Evolutionary conservation across 495 filamentous ascomycete species (phyloP).

Genomic region (Penicillium coprophilum): DNA sequence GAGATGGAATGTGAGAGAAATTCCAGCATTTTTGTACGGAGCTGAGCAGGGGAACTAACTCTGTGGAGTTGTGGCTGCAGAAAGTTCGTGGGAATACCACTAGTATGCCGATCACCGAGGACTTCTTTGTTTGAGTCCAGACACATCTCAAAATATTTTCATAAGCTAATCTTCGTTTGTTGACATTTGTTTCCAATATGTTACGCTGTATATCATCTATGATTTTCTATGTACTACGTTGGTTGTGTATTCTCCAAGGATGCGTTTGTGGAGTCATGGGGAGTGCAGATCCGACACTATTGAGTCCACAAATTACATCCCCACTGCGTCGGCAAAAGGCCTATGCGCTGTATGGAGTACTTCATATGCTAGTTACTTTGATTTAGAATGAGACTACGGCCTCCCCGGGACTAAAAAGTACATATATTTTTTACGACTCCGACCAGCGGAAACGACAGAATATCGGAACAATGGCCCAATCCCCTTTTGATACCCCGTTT

Average conservation of each 20-base stretch:
- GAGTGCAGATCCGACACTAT: constrained; percentile 4
- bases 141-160: too few species aligned
- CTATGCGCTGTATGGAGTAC: not conserved
- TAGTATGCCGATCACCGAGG: constrained; percentile 11
- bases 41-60: constrained; percentile 9
- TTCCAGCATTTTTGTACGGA: not conserved
- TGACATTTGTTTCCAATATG: too few species aligned
- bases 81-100: constrained; percentile 2
- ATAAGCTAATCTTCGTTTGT: too few species aligned
- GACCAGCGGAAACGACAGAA: not conserved
- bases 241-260: not conserved
- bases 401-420: not conserved
- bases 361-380: not conserved
- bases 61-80: constrained; percentile 13
- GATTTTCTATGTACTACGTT: too few species aligned
- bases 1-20: not conserved
- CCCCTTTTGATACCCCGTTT: constrained; percentile 35
- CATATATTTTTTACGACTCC: not conserved
- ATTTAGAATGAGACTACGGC: not conserved
- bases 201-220: too few species aligned
- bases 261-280: not conserved
- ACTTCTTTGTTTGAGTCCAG: too few species aligned
- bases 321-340: not conserved
- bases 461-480: constrained; percentile 18
- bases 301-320: not conserved